A percentile compares a stretch with the other conserved stretches of the same genome.
phyloP scores from a whole-genome alignment of 2,329 filamentous ascomycete species.

The Exserohilum turcica region DNA sequence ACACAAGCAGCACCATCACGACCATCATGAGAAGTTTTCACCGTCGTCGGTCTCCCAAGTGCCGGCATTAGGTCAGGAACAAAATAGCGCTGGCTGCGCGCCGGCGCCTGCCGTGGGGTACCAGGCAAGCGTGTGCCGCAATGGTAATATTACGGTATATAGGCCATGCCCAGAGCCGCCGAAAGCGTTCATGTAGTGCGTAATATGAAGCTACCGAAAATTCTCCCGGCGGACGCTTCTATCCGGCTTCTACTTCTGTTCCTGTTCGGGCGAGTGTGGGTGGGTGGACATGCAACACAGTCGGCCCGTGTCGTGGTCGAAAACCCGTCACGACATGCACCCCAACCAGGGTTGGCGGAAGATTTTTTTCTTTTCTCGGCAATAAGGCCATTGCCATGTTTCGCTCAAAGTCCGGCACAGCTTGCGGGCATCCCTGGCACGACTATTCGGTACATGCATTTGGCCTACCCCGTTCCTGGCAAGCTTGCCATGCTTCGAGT shows the following conservation, averaged over 20 bases:
- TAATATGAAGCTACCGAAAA: slow-evolving; percentile 2
- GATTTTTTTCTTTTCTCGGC: slow-evolving; percentile 2
- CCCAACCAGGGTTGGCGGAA: slow-evolving; percentile 1
- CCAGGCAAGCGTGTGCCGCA: neutral
- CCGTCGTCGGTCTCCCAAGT: neutral
- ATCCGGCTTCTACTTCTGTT: neutral
- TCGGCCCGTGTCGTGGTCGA: slow-evolving; percentile 5
- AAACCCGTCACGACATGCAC: neutral
- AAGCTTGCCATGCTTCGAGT: slow-evolving; percentile 12
- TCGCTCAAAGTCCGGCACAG: neutral
- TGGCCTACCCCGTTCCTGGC: slow-evolving; percentile 1
- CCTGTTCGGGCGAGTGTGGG: neutral
- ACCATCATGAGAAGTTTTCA: slow-evolving; percentile 8
- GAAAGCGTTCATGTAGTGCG: neutral
- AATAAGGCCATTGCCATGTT: neutral
- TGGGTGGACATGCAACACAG: neutral
- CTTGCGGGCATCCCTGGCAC: neutral
- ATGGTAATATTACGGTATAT: neutral
- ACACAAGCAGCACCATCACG: neutral
- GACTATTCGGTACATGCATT: neutral
- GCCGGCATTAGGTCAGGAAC: neutral
- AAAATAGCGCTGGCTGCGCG: slow-evolving; percentile 9
- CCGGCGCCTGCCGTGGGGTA: neutral
- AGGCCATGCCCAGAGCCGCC: neutral
- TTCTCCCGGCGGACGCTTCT: neutral